Conservation (phyloP, 2,329 filamentous ascomycete species). For the Arthrobotrys musiformis region DNA sequence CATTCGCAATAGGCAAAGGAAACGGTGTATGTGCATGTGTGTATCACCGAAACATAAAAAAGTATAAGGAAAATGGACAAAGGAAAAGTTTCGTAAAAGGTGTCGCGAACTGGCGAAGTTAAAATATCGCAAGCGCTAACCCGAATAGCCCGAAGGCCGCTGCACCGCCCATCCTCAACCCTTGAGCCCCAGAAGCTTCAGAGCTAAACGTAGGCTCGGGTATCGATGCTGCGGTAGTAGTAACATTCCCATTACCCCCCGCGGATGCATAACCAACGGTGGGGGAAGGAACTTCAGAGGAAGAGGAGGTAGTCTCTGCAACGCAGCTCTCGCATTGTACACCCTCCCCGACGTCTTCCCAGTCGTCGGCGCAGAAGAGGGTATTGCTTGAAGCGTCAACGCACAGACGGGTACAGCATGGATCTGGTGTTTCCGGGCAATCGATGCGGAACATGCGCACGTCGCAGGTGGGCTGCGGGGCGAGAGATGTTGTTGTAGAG, state of each 20-base stretch:
- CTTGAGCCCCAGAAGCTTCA: neutral
- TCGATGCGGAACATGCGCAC: constrained; percentile 16
- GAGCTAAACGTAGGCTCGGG: constrained; percentile 13
- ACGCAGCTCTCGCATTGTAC: constrained; percentile 11
- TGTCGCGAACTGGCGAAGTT: neutral
- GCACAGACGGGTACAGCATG: constrained; percentile 23
- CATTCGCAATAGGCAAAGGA: neutral
- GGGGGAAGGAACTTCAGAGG: neutral
- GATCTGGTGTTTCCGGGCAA: constrained; percentile 18
- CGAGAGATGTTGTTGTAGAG: neutral
- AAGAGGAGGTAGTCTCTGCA: neutral
- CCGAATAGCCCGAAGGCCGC: constrained; percentile 11
- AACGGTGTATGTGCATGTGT: too few species aligned
- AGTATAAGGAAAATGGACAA: neutral
- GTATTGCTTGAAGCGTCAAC: neutral
- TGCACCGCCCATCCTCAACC: constrained; percentile 10
- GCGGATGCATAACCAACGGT: neutral
- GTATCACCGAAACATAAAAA: neutral
- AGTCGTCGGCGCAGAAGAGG: constrained; percentile 3
- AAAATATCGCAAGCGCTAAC: neutral
- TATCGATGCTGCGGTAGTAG: neutral
- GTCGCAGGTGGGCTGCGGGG: constrained; percentile 13
- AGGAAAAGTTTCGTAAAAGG: neutral
- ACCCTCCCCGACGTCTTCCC: neutral
- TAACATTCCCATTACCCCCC: neutral